Base-by-base conservation (phyloP, 495 filamentous ascomycete species). In the Beverwykella pulmonaria region DNA sequence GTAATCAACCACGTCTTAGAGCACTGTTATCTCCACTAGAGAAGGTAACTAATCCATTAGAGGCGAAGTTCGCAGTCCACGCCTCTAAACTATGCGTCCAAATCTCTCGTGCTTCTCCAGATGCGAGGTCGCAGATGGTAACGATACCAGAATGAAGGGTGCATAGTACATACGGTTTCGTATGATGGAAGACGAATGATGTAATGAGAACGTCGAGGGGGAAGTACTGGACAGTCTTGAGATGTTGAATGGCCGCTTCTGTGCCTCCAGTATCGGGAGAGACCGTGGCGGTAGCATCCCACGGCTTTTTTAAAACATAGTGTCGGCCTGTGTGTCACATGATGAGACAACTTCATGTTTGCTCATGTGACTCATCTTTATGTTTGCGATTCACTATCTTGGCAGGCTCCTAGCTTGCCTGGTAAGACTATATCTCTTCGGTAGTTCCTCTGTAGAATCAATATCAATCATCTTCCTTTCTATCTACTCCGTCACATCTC, bases 181-280 rank as follows among this genome's bases (percentile, higher is more conserved):
- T 72, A 0, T 90, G 90, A 59, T 87, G 82, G 87, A 89, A 96
- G 19, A 84, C 81, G 39, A 93, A 83, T 20, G 87, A 88, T 1
- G 91, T 80, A 2, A 93, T 83, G 4, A 95, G 80, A 12, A 85
- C 79, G 4, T 81, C 82, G 0, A 80, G 69, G 44, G 50, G 61
- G 44, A 65, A 72, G 39, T 80, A 75, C 26, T 75, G 62, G 10
- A 71, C 74, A 2, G 76, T 80, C 73, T 72, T 72, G 15, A 82
- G 30, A 46, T 76, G 74, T 9, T 58, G 52, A 34, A 83, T 17
- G 1, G 41, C 15, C 75, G 46, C 30, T 14, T 59, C 58, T 4
- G 27, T 12, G 8, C 12, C 50, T 14, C 27, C 64, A 70, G 32
- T 22, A 67, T 17, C 25, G 46, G 57, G 12, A n/a, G 27, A n/a